Base-by-base conservation (phyloP, 2,329 filamentous ascomycete genomes). In the Mycogone perniciosa region DNA sequence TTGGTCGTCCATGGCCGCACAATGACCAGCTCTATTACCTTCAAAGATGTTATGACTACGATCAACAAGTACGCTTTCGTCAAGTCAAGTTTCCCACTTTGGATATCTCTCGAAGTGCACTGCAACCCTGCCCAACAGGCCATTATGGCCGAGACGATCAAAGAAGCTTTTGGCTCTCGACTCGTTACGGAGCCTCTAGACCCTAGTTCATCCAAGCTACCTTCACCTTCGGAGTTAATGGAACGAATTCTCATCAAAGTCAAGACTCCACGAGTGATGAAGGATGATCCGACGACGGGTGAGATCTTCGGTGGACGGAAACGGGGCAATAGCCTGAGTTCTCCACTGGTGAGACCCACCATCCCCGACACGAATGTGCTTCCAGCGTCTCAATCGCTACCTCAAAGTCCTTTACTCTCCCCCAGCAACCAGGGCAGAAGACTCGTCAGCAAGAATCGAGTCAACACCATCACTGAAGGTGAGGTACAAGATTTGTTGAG, bases 1-100 rank as follows among this genome's bases (percentile, higher is more conserved):
- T 82, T 90, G 48, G 93, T 99, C 31, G 90, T 89, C 55, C 93
- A 99, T 61, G 93, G 93, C 27, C 84, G 85, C 52, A 96, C 91
- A 0, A 77, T 95, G 68, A 97, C 93, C 0, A 92, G 84, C 9
- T 85, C 88, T 52, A 90, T 97, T 50, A 82, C 88, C 35, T 99
- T 99, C 70, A 80, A 84, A 42, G 92, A 97, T 67, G 92, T 92
- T 56, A 89, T 99, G 71, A 86, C 85, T 29, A 90, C 91, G 46
- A 93, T 99, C 67, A 89, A 91, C 68, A 91, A 92, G 65, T 96
- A 96, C 65, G 93, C 93, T 2, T 99, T 99, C 63, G 77, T 84
- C 57, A 85, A 86, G 51, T 90, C 88, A n/a, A 81, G 80, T 26
- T 96, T 91, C 59, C 93, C 93, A 1, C 76, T 99, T 11, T 95